Evolutionary conservation across 176 grass and related monocot species (phyloP), one percentile per base, ranked within the genome.

Genomic region (Rhynchospora breviuscula): DNA sequence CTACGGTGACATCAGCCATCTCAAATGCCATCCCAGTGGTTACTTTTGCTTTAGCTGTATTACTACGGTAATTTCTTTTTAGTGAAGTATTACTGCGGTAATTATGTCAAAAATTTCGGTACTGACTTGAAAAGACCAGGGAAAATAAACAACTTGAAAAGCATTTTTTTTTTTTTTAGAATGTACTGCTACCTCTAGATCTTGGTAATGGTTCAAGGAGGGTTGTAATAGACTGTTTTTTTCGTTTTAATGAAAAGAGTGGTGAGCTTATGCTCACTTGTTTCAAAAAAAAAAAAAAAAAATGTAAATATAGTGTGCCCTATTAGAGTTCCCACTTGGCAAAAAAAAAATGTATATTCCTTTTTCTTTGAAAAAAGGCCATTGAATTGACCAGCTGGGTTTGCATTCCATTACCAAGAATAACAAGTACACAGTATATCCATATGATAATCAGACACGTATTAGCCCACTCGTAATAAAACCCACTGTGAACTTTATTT

Each of bases 11-110:
- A 51, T 67, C 80, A 5, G 80, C 80, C 62, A 29, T 82, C 13
- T 3, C 80, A 47, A 82, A 82, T 66, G 62, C 80, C 47, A 18
- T 82, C 10, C 80, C 80, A 48, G 80, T 82, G 58, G 19, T 82
- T 68, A 82, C 80, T 67, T 82, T 82, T 66, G 10, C 8, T 51
- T 68, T 82, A 82, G 80, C 80, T 67, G 80, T 82, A 25, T 82
- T 82, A 82, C 80, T 82, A 48, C 21, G 80, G 80, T 82, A 82
- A 68, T 68, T 82, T 44, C n/a, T 1, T 81, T 46, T 35, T 79
- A 12, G 6, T 79, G 18, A 0, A 10, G 10, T 3, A 8, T 54
- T 25, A 15, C 12, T 56, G 26, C 25, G 54, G 73, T 76, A 23
- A 13, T 76, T 76, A 40, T 76, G 11, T 47, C 9, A 10, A 44